Conservation (phyloP, 768 basidiomycete species). For the Nidula microcarpa region DNA sequence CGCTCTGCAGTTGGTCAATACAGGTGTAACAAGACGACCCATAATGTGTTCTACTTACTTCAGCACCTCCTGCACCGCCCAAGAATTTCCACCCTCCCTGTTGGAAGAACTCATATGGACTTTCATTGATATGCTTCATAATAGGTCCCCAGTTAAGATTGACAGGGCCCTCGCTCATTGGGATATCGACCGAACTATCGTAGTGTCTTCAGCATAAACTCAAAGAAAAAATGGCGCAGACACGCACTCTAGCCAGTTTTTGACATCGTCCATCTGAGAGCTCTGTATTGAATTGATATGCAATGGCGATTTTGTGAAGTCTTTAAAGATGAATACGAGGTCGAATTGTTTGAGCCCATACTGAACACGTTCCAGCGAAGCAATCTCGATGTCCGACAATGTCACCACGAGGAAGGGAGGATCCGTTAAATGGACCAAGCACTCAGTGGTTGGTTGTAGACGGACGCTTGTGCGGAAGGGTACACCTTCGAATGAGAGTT, state of each 20-base stretch:
- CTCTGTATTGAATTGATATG: conserved; percentile 97
- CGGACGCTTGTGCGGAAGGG: conserved; percentile 94
- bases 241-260: conserved; percentile 97
- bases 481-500: conserved; percentile 95
- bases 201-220: conserved; percentile 5
- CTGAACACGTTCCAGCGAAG: conserved; percentile 94
- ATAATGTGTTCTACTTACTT: conserved; percentile 57
- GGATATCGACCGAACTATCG: conserved; percentile 92
- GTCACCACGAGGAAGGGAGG: conserved; percentile 96
- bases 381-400: conserved; percentile 91
- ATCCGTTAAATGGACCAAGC: conserved; percentile 92
- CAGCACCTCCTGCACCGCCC: conserved; percentile 64
- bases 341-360: conserved; percentile 97
- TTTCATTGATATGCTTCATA: conserved; percentile 98
- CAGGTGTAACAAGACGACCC: too few relatives aligned
- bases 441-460: conserved; percentile 94
- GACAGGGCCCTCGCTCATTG: conserved; percentile 92
- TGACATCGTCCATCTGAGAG: conserved; percentile 90
- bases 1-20: conserved; percentile 34
- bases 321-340: conserved; percentile 94
- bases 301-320: conserved; percentile 87
- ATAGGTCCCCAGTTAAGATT: conserved; percentile 98
- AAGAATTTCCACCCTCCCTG: conserved; percentile 96
- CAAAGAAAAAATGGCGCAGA: conserved; percentile 1
- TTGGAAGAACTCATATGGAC: conserved; percentile 92